Conservation (phyloP, 345 rosid genomes). For the Gossypium longicalyx region DNA sequence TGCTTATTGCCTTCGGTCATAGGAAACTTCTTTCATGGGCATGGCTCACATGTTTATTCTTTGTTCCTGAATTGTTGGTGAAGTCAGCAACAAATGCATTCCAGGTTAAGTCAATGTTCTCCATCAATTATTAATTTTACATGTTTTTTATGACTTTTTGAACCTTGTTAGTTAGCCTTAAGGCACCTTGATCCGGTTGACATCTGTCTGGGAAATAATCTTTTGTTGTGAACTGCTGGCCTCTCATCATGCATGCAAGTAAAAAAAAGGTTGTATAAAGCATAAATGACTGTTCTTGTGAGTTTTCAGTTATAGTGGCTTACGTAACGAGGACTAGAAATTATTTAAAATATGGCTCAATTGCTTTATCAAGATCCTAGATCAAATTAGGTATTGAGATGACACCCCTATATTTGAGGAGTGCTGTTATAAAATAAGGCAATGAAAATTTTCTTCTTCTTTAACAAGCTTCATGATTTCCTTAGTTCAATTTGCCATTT, state of each 20-base stretch:
- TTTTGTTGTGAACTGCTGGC: neutral
- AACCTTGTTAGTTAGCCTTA: neutral
- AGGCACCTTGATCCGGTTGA: neutral
- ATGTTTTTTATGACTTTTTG: neutral
- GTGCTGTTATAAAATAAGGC: conserved; percentile 2
- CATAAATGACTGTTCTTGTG: neutral
- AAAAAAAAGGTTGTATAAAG: conserved; percentile 1
- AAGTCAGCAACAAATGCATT: conserved; percentile 63
- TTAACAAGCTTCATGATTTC: neutral
- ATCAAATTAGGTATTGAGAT: neutral
- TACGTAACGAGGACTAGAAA: neutral
- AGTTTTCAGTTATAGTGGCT: neutral
- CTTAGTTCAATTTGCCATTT: conserved; percentile 12
- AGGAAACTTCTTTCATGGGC: conserved; percentile 99
- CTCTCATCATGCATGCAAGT: conserved; percentile 1
- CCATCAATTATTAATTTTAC: neutral
- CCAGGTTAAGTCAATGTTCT: conserved; percentile 44
- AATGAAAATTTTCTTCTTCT: neutral
- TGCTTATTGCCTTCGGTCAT: conserved; percentile 27
- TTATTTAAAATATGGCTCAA: neutral
- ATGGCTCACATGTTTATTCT: conserved; percentile 93
- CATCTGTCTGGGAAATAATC: neutral
- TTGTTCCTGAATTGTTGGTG: conserved; percentile 81
- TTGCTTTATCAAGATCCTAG: neutral
- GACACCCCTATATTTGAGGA: neutral